Base-by-base conservation (phyloP, 140 eudicot species). In the Bidens hawaiensis region DNA sequence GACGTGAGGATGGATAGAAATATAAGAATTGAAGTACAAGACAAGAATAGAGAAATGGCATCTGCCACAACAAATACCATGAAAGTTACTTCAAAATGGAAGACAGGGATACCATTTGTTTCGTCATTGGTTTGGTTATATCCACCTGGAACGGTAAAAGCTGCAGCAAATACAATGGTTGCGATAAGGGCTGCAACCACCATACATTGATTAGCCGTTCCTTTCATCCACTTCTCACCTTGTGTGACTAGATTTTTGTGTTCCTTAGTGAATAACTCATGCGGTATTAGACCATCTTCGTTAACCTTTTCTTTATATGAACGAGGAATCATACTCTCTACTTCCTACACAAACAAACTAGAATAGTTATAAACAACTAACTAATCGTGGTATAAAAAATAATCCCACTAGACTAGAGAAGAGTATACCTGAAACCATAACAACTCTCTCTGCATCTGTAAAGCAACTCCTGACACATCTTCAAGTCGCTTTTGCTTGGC, bases 1-100 rank as follows among this genome's bases (percentile, higher is more conserved):
- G 48, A 42, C 42, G 73, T 78, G 52, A 73, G 76, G 8, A 78
- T 73, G 1, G 83, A 79, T 28, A 79, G 43, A 52, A 79, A 74
- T 72, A 79, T 74, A 25, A 79, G 6, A 33, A 70, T 74, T 5
- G 84, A 79, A 34, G 61, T 49, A 8, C 62, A 54, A 0, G 84
- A 79, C 26, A 70, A 56, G 28, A 69, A 47, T 21, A 68, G 63
- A 51, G 61, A 31, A 5, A 48, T 41, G 43, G 64, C 65, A 22
- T 26, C 52, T 50, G 24, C 38, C 27, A 16, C 48, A 42, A 42
- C 48, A 2, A 42, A 42, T 13, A 42, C 48, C 48, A 11, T 11
- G n/a, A 42, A 42, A 31, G 68, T 75, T 1, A 64, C 76, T 43
- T 71, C 67, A 25, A 66, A 71, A 42, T 72, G 66, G 31, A 76